A percentile compares a stretch with the other conserved stretches of the same genome.
phyloP scores from a whole-genome alignment of 1,284 basidiomycete species.

The Ganoderma lingzhi region DNA sequence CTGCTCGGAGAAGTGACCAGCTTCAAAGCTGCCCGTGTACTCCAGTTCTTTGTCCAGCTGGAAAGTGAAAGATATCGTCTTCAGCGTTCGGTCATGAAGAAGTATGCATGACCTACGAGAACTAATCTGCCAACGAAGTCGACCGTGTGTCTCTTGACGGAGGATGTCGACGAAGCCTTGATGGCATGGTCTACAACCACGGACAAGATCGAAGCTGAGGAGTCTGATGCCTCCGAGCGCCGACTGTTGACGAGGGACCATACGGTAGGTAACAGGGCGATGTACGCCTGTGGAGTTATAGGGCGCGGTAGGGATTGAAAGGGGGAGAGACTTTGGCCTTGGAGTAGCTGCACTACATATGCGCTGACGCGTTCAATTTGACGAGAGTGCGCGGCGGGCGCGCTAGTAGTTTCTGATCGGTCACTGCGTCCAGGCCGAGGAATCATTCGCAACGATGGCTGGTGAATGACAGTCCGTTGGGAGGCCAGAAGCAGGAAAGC shows the following conservation, averaged over 20 bases:
- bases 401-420: not conserved
- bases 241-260: constrained; percentile 78
- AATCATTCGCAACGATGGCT: not conserved
- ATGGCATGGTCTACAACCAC: constrained; percentile 68
- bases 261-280: constrained; percentile 80
- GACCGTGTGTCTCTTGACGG: constrained; percentile 68
- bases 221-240: constrained; percentile 35
- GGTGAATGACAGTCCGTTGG: not conserved
- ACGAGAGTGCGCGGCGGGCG: constrained; percentile 33
- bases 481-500: constrained; percentile 66
- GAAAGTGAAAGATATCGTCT: constrained; percentile 5
- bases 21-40: constrained; percentile 60
- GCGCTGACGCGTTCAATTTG: constrained; percentile 66
- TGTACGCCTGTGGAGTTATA: constrained; percentile 71
- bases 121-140: constrained; percentile 77
- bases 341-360: constrained; percentile 77
- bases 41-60: constrained; percentile 70
- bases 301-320: constrained; percentile 49
- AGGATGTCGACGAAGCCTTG: constrained; percentile 61
- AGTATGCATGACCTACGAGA: constrained; percentile 57
- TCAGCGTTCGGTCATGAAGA: not conserved
- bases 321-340: constrained; percentile 56
- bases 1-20: constrained; percentile 44
- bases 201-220: constrained; percentile 51
- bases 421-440: not conserved